Conservation (phyloP, 2,329 filamentous ascomycete genomes). For the Karstenula rhodostoma region DNA sequence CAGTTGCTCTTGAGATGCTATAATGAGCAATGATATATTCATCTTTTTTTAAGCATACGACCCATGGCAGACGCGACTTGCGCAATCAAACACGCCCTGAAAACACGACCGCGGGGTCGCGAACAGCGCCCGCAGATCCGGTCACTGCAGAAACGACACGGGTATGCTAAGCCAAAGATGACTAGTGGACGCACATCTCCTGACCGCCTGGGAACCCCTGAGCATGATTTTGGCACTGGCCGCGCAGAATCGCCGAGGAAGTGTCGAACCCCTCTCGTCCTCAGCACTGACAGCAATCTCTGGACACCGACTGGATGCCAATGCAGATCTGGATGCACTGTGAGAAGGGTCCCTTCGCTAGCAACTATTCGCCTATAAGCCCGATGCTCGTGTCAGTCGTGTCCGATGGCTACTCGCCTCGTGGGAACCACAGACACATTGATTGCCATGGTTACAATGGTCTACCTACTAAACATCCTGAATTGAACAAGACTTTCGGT, state of each 20-base stretch:
- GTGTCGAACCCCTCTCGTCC: background rate
- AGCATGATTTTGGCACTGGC: background rate
- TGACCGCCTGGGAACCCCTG: background rate
- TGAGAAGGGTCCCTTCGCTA: slow-evolving; percentile 6
- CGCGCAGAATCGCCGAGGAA: slow-evolving; percentile 1
- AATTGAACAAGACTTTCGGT: background rate
- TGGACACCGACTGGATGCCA: background rate
- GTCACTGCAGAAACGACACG: slow-evolving; percentile 13
- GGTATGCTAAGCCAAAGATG: background rate
- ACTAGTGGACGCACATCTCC: slow-evolving; percentile 4
- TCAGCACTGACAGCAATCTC: background rate
- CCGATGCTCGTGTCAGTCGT: background rate
- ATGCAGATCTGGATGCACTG: background rate
- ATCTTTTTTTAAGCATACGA: background rate
- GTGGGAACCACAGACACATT: background rate
- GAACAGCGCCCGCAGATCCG: slow-evolving; percentile 7
- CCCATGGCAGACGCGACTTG: background rate
- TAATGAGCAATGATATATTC: background rate
- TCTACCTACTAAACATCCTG: background rate
- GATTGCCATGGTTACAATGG: background rate
- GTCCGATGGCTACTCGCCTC: background rate
- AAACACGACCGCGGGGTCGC: background rate
- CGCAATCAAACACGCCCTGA: slow-evolving; percentile 5
- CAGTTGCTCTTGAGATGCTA: slow-evolving; percentile 14
- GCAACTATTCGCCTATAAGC: slow-evolving; percentile 4